Evolutionary conservation across 2,329 filamentous ascomycete genomes (phyloP).

Genomic region (Parastagonospora nodorum): DNA sequence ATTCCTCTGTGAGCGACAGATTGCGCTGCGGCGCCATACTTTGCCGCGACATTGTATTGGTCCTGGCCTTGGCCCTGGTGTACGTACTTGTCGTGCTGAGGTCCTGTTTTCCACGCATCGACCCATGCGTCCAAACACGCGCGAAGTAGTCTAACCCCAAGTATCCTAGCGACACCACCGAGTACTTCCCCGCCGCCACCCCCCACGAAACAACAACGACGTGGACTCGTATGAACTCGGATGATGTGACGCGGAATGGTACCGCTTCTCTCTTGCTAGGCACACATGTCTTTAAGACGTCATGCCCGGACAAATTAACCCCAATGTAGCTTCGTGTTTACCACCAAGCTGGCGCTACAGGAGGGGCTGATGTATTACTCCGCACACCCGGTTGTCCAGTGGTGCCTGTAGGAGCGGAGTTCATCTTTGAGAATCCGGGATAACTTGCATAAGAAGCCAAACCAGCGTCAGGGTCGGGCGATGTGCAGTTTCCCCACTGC

Average conservation of each 20-base stretch:
- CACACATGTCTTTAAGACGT: constrained; percentile 6
- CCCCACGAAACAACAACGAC: too few relatives aligned
- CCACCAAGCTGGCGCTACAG: constrained; percentile 8
- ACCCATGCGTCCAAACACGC: too few relatives aligned
- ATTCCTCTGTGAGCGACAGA: constrained; percentile 87
- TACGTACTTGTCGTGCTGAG: too few relatives aligned
- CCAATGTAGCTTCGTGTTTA: constrained; percentile 12
- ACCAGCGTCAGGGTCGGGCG: neutral
- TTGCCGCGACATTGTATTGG: constrained; percentile 56
- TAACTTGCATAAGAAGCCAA: neutral
- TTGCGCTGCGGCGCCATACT: constrained; percentile 57
- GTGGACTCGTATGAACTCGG: neutral
- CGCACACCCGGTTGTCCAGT: constrained; percentile 25
- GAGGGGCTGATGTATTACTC: constrained; percentile 36
- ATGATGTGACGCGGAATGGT: constrained; percentile 4
- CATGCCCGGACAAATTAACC: constrained; percentile 14
- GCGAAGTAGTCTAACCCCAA: too few relatives aligned
- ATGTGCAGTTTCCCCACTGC: neutral
- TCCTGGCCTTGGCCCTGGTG: constrained; percentile 11
- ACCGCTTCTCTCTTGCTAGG: neutral
- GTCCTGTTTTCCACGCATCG: too few relatives aligned
- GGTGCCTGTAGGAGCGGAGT: neutral
- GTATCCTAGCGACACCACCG: too few relatives aligned
- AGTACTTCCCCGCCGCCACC: neutral
- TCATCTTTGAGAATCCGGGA: constrained; percentile 1